Percentiles rank a stretch among this genome's conserved stretches.
Evolutionary conservation across 2,329 filamentous ascomycete genomes (phyloP).

Genomic region (Botrytis medusae): DNA sequence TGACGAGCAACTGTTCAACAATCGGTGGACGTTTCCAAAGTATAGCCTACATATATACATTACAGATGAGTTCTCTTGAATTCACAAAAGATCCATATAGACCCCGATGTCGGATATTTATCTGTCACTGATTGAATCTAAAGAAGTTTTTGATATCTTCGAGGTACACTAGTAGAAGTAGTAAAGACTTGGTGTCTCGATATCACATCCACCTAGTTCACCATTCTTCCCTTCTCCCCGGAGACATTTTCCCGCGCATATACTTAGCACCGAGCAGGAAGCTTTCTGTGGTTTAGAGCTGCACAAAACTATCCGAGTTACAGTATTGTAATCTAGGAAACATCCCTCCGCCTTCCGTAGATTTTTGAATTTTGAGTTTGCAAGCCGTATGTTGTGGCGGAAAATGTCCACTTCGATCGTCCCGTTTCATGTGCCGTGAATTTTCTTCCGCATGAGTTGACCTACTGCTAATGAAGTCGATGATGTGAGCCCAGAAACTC

Average conservation of each 20-base stretch:
- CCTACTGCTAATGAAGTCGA: neutral
- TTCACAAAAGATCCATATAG: neutral
- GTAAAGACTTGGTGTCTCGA: neutral
- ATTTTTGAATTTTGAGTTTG: neutral
- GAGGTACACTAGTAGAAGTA: neutral
- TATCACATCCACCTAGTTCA: neutral
- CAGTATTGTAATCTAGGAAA: neutral
- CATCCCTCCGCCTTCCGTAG: neutral
- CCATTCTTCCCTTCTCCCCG: neutral
- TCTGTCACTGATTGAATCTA: neutral
- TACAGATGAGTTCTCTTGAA: neutral
- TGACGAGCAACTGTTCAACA: neutral
- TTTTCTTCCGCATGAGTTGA: neutral
- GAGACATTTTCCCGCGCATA: neutral
- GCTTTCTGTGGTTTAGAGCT: neutral
- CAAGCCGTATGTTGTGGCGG: neutral
- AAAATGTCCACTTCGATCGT: neutral
- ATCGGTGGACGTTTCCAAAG: neutral
- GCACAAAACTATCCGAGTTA: neutral
- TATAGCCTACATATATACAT: neutral
- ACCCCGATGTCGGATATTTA: neutral
- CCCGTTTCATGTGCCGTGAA: neutral
- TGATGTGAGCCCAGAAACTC: neutral
- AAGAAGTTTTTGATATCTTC: neutral
- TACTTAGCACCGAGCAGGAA: neutral